Percentiles rank a stretch among this genome's conserved stretches.
Evolutionary conservation across 164 flowering plant genomes (phyloP).

Genomic region (Nelumbo lutea): DNA sequence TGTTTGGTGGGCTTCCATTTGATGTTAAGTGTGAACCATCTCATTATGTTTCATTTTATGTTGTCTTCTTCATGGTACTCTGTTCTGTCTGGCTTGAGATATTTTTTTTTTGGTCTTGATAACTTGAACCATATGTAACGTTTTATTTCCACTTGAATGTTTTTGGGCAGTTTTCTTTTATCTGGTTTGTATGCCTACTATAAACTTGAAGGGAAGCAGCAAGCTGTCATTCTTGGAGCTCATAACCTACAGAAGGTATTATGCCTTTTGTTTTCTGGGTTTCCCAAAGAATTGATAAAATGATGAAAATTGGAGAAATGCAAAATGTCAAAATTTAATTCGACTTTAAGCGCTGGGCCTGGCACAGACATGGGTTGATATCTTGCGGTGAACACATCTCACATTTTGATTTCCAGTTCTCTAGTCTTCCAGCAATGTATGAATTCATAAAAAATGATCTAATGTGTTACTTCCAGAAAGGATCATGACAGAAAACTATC

Average conservation of each 20-base stretch:
- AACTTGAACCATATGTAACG: neutral
- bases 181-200: slow-evolving; percentile 83
- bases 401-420: no score
- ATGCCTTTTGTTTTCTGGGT: no score
- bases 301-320: no score
- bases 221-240: neutral
- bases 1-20: slow-evolving; percentile 94
- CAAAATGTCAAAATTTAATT: no score
- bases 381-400: no score
- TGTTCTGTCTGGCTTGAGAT: neutral
- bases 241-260: no score
- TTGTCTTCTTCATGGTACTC: neutral
- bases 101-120: neutral
- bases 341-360: no score
- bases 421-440: no score
- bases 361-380: no score
- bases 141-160: slow-evolving; percentile 61
- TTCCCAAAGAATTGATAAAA: neutral
- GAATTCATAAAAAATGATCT: no score
- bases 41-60: neutral
- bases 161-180: slow-evolving; percentile 74
- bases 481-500: no score
- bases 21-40: slow-evolving; percentile 50
- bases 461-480: no score
- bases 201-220: slow-evolving; percentile 50